These are phyloP conservation scores for Diplodia mutila DNA, from an alignment of 2,329 filamentous ascomycete genomes.

Conservation along the genomic window DNA sequence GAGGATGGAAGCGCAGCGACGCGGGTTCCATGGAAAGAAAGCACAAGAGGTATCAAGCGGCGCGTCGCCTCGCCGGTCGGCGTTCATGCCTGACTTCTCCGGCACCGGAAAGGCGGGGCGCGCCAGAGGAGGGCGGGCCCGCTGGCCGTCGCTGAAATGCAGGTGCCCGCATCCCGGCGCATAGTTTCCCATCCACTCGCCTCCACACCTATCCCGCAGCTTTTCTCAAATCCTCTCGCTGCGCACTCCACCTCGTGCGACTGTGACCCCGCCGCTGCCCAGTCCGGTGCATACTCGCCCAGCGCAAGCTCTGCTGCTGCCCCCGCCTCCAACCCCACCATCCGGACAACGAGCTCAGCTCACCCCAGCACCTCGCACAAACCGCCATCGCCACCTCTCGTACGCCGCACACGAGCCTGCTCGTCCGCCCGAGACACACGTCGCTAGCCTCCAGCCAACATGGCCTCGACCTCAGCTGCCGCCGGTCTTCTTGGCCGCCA, in stretches of 20 bases:
- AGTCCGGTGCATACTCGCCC: not conserved
- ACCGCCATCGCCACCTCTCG: slow-evolving; percentile 17
- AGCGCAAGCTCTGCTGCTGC: not conserved
- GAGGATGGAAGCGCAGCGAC: not conserved
- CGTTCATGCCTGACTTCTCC: slow-evolving; percentile 7
- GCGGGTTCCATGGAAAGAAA: not conserved
- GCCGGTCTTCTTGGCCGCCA: slow-evolving; percentile 79
- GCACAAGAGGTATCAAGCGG: not conserved
- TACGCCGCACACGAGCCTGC: not conserved
- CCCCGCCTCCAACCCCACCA: slow-evolving; percentile 15
- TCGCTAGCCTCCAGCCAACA: slow-evolving; percentile 26
- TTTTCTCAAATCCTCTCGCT: not conserved
- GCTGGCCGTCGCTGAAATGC: slow-evolving; percentile 12
- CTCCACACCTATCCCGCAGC: slow-evolving; percentile 10
- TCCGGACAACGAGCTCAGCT: slow-evolving; percentile 6
- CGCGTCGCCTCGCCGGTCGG: not conserved
- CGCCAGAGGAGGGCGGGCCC: not conserved
- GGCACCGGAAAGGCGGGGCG: slow-evolving; percentile 18
- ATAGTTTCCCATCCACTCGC: slow-evolving; percentile 17
- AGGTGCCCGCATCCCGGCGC: slow-evolving; percentile 23
- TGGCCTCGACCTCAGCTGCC: slow-evolving; percentile 57
- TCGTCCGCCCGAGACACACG: not conserved
- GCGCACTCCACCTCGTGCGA: not conserved
- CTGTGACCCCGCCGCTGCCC: not conserved
- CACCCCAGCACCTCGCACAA: slow-evolving; percentile 17